Conservation (phyloP, 176 grass and related monocot genomes). For the Ensete glaucum region DNA sequence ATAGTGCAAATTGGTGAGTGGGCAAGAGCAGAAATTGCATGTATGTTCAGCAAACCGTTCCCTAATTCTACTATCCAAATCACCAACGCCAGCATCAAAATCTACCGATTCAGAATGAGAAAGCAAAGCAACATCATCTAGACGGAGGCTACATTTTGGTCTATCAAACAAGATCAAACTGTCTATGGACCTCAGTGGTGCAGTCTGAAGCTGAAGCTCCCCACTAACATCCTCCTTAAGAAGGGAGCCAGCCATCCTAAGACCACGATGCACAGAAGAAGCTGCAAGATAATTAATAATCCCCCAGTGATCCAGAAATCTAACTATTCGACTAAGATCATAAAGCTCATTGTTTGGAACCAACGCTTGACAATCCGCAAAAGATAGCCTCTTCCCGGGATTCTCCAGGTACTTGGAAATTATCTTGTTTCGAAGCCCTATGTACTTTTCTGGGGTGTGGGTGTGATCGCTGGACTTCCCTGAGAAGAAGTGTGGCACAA, state of each 20-base stretch:
- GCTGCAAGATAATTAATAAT: slow-evolving; percentile 86
- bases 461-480: slow-evolving; percentile 63
- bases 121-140: slow-evolving; percentile 42
- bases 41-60: slow-evolving; percentile 56
- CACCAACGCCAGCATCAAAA: slow-evolving; percentile 40
- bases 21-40: slow-evolving; percentile 59
- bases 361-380: slow-evolving; percentile 64
- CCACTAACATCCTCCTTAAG: slow-evolving; percentile 57
- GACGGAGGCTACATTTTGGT: slow-evolving; percentile 70
- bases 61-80: slow-evolving; percentile 66
- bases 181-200: slow-evolving; percentile 75
- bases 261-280: slow-evolving; percentile 49
- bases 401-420: slow-evolving; percentile 71
- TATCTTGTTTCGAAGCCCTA: slow-evolving; percentile 68
- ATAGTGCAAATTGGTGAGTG: slow-evolving; percentile 61
- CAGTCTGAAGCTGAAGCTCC: slow-evolving; percentile 61
- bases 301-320: slow-evolving; percentile 85
- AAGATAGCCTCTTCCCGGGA: slow-evolving; percentile 50
- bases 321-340: slow-evolving; percentile 78
- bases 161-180: slow-evolving; percentile 82
- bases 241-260: slow-evolving; percentile 62
- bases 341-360: slow-evolving; percentile 66
- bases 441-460: slow-evolving; percentile 58
- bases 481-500: slow-evolving; percentile 28
- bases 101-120: slow-evolving; percentile 23